phyloP scores from a whole-genome alignment of 495 filamentous ascomycete genomes.

The Aspergillus avenaceus region DNA sequence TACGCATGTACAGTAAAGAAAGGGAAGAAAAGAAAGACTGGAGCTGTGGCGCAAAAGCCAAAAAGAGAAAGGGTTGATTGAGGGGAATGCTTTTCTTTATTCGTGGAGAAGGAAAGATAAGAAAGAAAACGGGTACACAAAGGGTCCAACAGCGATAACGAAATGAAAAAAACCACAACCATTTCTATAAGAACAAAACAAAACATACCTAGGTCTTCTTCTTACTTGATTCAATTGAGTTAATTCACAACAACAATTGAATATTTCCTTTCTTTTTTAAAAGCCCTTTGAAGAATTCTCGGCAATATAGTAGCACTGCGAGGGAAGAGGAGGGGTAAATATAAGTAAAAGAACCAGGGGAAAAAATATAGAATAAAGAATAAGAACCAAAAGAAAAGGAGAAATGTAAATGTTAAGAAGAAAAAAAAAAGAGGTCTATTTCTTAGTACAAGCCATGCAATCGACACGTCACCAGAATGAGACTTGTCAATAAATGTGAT shows the following conservation, averaged over 20 bases:
- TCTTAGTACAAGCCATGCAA: conserved; percentile 7
- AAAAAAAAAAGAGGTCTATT: neutral
- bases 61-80: neutral
- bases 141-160: neutral
- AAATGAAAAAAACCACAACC: no score
- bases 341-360: neutral
- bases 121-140: neutral
- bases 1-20: no score
- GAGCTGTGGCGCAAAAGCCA: neutral
- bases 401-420: neutral
- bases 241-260: no score
- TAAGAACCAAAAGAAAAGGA: neutral
- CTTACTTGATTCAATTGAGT: no score
- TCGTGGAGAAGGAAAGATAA: neutral
- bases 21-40: no score
- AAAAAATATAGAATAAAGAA: neutral
- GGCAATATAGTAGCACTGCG: no score
- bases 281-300: no score
- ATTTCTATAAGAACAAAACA: no score
- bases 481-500: neutral
- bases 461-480: conserved; percentile 5
- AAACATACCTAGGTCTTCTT: no score
- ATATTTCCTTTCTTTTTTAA: no score
- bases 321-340: no score
- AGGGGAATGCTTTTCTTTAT: neutral